Evolutionary conservation across 352 stramenopile genomes (phyloP).

Genomic region (Ophiocytium majus): DNA sequence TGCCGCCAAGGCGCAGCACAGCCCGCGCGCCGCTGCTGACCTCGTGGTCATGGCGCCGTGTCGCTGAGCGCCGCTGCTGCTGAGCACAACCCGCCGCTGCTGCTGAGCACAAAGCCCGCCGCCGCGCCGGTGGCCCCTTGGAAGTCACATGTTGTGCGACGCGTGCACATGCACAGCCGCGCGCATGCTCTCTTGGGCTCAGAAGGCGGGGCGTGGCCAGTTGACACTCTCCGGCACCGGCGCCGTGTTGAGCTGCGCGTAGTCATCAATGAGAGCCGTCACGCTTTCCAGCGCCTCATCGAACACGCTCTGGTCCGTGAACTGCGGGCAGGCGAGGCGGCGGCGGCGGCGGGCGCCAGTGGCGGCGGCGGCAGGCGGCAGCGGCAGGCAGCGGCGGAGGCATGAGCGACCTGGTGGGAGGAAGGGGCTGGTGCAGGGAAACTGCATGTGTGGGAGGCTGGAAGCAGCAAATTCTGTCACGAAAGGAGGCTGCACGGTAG

Average conservation of each 20-base stretch:
- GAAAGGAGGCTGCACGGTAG: neutral
- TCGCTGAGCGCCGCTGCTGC: too few relatives aligned
- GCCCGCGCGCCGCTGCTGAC: too few relatives aligned
- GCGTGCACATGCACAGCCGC: too few relatives aligned
- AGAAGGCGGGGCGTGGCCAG: neutral
- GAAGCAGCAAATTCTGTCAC: neutral
- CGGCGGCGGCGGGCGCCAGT: neutral
- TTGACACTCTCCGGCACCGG: neutral
- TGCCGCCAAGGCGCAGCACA: too few relatives aligned
- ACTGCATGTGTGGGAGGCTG: neutral
- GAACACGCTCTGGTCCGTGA: constrained; percentile 43
- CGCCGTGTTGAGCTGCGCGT: constrained; percentile 35
- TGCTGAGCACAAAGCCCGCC: too few relatives aligned
- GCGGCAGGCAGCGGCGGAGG: neutral
- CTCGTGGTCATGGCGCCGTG: too few relatives aligned
- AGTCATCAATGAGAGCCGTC: constrained; percentile 39
- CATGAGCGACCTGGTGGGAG: neutral
- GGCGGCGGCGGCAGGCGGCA: neutral
- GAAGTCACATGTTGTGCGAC: too few relatives aligned
- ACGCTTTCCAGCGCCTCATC: constrained; percentile 53
- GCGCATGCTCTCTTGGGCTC: too few relatives aligned
- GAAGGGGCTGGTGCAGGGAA: neutral
- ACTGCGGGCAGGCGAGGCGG: constrained; percentile 28
- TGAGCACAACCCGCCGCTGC: too few relatives aligned
- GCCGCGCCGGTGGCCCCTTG: too few relatives aligned